Evolutionary conservation across 225 moss, liverwort and hornwort genomes (phyloP).

Genomic region (Pseudisothecium myosuroides): DNA sequence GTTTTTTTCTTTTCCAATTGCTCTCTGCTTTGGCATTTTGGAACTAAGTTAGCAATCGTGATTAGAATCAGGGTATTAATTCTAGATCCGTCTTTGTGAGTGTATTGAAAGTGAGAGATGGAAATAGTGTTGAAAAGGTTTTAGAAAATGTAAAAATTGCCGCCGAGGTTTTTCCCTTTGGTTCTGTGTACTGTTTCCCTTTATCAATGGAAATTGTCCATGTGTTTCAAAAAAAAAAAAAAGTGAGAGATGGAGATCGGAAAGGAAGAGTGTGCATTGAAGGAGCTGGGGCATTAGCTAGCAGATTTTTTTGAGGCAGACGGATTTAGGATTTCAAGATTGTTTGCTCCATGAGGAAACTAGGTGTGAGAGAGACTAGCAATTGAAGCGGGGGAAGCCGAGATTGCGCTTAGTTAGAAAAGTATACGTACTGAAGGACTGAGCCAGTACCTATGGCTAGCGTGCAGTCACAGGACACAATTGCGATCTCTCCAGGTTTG

Average conservation of each 20-base stretch:
- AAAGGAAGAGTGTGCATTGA: background rate
- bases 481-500: constrained; percentile 20
- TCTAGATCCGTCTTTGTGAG: background rate
- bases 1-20: background rate
- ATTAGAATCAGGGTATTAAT: background rate
- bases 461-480: constrained; percentile 4
- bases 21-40: background rate
- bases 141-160: too few relatives aligned
- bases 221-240: too few relatives aligned
- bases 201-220: too few relatives aligned
- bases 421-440: background rate
- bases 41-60: background rate
- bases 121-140: too few relatives aligned
- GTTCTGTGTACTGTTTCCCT: too few relatives aligned
- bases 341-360: background rate
- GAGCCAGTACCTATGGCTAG: constrained; percentile 1
- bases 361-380: background rate
- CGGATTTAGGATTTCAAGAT: background rate
- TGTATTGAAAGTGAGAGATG: background rate
- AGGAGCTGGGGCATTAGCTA: background rate
- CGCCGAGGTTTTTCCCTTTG: too few relatives aligned
- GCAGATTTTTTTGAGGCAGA: background rate
- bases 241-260: background rate
- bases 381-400: background rate
- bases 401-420: background rate